A percentile compares a stretch with the other conserved stretches of the same genome.
Evolutionary conservation across 2,329 filamentous ascomycete genomes (phyloP).

Genomic region (Chaetomiaceae sp.): DNA sequence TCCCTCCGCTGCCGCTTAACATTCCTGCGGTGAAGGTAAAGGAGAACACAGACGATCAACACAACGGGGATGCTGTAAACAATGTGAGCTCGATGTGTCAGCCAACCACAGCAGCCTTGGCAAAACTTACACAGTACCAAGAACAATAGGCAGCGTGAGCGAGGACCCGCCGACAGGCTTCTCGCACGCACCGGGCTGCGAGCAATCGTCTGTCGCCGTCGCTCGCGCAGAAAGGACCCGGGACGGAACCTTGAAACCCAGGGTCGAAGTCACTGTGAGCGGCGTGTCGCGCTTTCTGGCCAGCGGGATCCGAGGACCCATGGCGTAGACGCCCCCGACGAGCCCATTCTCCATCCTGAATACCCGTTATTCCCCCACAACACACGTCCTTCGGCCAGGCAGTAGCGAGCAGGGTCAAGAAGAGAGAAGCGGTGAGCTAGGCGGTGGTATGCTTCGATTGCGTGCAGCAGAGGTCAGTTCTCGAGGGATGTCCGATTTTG

Average conservation of each 20-base stretch:
- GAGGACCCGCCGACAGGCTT: conserved; percentile 50
- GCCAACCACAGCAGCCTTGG: neutral
- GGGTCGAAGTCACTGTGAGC: conserved; percentile 13
- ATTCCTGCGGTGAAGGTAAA: conserved; percentile 76
- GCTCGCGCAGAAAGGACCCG: conserved; percentile 17
- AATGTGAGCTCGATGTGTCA: conserved; percentile 19
- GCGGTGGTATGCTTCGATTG: conserved; percentile 4
- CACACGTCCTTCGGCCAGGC: neutral
- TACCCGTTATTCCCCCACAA: conserved; percentile 13
- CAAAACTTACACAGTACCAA: conserved; percentile 64
- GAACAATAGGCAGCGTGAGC: conserved; percentile 59
- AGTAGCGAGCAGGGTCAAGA: neutral
- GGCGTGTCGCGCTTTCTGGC: conserved; percentile 9
- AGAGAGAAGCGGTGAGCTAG: no score
- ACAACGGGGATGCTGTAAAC: conserved; percentile 66
- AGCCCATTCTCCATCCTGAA: conserved; percentile 23
- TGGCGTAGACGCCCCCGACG: conserved; percentile 17
- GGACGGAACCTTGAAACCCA: conserved; percentile 18
- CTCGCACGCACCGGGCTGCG: conserved; percentile 47
- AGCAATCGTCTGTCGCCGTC: conserved; percentile 13
- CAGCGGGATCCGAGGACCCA: conserved; percentile 24
- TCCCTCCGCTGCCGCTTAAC: conserved; percentile 66
- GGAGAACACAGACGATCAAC: conserved; percentile 59
- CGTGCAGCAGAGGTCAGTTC: neutral
- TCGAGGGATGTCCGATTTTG: conserved; percentile 16